Base-by-base conservation (phyloP, 208 protist species). In the Acanthamoeba healyi region DNA sequence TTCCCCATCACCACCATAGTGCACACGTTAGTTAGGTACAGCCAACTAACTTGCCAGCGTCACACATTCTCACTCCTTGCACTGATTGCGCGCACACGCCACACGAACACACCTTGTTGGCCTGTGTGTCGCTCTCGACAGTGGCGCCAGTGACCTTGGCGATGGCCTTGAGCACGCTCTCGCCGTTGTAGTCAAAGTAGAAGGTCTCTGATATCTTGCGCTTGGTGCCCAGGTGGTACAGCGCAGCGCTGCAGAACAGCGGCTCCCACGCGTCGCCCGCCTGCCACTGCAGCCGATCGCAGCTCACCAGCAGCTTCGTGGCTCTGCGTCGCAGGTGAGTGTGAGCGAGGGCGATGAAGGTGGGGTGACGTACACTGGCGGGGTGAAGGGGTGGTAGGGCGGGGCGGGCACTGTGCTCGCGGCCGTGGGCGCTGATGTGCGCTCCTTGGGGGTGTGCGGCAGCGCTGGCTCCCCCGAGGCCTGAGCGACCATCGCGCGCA, bases 291-390 rank as follows among this genome's bases (percentile, higher is more conserved):
- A 89, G 29, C 38, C 29, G 9, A 15, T 65, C 54, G 81, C 12
- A 89, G 49, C 81, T 65, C 32, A 89, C 81, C 51, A 89, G 49
- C 26, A 89, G 81, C 32, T 65, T 58, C 17, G 81, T 89, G 51
- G 81, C 24, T 1, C 81, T 89, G 81, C 24, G 7, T 67, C 44
- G 58, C 58, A 67, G 15, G 15, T 17, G 26, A 26, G 3, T 24
- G 58, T 34, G 19, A 67, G 29, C 26, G 54, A 5, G 22, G 22
- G 22, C 4, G 24, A 61, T 4, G 3, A 24, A 17, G 17, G 10
- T 5, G 54, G 38, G 72, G 10, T 4, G 14, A 19, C 38, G 72
- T 44, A 82, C 72, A 51, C 40, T 51, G 72, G 72, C 40, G 72
- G 72, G 9, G 38, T 15, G 42, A 82, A 82, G 38, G 72, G 72